Percentiles rank a stretch among this genome's conserved stretches.
Evolutionary conservation across 1,139 yeast genomes (phyloP).

Genomic region (Zygoascus sp.): DNA sequence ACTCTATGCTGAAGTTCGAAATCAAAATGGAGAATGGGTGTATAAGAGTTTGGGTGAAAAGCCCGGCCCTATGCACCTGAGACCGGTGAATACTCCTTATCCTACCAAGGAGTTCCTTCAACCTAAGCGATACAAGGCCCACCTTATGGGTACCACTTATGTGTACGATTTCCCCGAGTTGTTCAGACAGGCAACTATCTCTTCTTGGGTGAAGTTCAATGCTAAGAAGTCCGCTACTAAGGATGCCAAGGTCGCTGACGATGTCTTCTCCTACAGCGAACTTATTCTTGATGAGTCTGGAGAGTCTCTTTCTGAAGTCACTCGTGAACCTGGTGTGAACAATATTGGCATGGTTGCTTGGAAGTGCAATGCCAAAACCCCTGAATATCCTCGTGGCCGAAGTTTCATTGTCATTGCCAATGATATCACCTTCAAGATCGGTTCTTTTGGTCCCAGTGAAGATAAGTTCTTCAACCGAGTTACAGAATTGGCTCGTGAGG

Average conservation of each 20-base stretch:
- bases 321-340: slow-evolving; percentile 95
- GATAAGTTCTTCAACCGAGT: slow-evolving; percentile 87
- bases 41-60: slow-evolving; percentile 82
- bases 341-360: slow-evolving; percentile 97
- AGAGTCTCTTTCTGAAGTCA: slow-evolving; percentile 78
- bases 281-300: slow-evolving; percentile 68
- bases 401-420: slow-evolving; percentile 88
- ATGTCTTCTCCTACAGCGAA: slow-evolving; percentile 72
- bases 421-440: slow-evolving; percentile 95
- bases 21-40: slow-evolving; percentile 90
- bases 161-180: slow-evolving; percentile 98
- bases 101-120: slow-evolving; percentile 97
- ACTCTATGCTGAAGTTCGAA: slow-evolving; percentile 88
- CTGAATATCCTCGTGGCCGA: slow-evolving; percentile 96
- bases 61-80: slow-evolving; percentile 95
- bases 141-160: slow-evolving; percentile 95
- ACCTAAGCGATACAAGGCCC: slow-evolving; percentile 98
- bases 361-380: slow-evolving; percentile 84
- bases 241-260: slow-evolving; percentile 58
- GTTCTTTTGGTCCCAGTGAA: slow-evolving; percentile 98
- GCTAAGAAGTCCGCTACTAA: slow-evolving; percentile 13
- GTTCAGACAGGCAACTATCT: slow-evolving; percentile 85
- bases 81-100: slow-evolving; percentile 92
- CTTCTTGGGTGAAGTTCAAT: slow-evolving; percentile 72
- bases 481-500: slow-evolving; percentile 82